Evolutionary conservation across 148 eudicot genomes (phyloP).

Genomic region (Rhododendron williamsianum): DNA sequence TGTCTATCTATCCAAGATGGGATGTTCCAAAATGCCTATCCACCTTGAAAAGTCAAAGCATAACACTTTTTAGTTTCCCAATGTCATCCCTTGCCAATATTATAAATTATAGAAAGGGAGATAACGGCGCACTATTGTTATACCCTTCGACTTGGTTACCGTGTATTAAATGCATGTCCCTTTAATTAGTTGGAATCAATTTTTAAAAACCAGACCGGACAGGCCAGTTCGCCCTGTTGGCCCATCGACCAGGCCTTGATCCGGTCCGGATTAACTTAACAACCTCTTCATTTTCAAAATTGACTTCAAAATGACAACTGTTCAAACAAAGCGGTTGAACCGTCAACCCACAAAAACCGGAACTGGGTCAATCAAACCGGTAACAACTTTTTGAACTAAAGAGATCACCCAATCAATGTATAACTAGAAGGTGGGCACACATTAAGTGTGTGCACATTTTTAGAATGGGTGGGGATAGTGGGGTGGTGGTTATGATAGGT

Average conservation of each 20-base stretch:
- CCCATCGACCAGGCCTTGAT: neutral
- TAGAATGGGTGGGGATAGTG: too few relatives aligned
- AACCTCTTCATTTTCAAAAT: neutral
- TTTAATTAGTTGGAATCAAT: neutral
- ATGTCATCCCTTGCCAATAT: neutral
- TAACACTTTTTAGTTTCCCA: neutral
- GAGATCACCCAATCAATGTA: too few relatives aligned
- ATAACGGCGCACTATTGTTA: neutral
- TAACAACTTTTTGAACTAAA: too few relatives aligned
- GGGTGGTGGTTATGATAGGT: too few relatives aligned
- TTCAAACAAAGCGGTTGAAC: too few relatives aligned
- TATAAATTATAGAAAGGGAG: neutral
- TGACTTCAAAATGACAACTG: neutral
- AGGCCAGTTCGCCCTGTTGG: neutral
- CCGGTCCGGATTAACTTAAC: neutral
- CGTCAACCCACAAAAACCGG: neutral
- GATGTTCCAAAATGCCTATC: neutral
- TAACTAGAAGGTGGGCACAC: too few relatives aligned
- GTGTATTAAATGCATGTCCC: neutral
- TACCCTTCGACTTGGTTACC: neutral
- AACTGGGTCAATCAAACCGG: too few relatives aligned
- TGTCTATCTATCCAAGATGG: neutral
- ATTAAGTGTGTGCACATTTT: too few relatives aligned
- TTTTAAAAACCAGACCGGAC: too few relatives aligned
- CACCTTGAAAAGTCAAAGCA: neutral